phyloP scores from a whole-genome alignment of 768 basidiomycete species.

The Calocybe cyanea region DNA sequence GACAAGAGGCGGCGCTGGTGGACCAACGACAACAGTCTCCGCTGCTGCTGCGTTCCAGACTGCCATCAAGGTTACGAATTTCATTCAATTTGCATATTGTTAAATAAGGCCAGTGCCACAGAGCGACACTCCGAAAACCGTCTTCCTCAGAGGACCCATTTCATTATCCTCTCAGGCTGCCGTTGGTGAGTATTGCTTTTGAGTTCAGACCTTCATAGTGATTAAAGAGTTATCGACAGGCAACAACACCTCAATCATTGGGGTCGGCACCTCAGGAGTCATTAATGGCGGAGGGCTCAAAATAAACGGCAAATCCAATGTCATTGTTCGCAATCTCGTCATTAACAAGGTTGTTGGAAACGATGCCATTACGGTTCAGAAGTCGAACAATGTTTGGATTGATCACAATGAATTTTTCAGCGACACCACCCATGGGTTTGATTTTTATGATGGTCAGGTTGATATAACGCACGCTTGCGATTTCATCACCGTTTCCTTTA shows the following conservation, averaged over 20 bases:
- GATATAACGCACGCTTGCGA: slow-evolving; percentile 21
- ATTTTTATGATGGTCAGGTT: slow-evolving; percentile 20
- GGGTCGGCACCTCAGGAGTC: slow-evolving; percentile 17
- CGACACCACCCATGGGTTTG: slow-evolving; percentile 18
- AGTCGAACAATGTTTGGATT: slow-evolving; percentile 19
- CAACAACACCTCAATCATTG: slow-evolving; percentile 20
- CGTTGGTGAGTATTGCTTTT: slow-evolving; percentile 9
- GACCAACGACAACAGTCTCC: slow-evolving; percentile 20
- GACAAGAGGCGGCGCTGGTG: slow-evolving; percentile 19
- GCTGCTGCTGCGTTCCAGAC: slow-evolving; percentile 21
- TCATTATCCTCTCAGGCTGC: slow-evolving; percentile 16
- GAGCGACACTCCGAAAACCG: slow-evolving; percentile 17
- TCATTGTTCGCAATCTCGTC: slow-evolving; percentile 20
- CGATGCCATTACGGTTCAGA: slow-evolving; percentile 19
- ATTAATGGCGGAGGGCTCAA: slow-evolving; percentile 22
- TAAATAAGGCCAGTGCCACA: slow-evolving; percentile 2
- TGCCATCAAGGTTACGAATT: slow-evolving; percentile 15
- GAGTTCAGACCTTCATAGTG: not conserved
- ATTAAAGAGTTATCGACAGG: slow-evolving; percentile 5
- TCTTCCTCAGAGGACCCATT: slow-evolving; percentile 19
- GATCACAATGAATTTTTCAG: slow-evolving; percentile 23
- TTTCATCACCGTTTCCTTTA: slow-evolving; percentile 19
- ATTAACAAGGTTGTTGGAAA: slow-evolving; percentile 23
- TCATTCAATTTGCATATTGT: not conserved
- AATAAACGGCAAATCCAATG: slow-evolving; percentile 17